phyloP scores from a whole-genome alignment of 495 filamentous ascomycete species.

The Aspergillus mulundensis region DNA sequence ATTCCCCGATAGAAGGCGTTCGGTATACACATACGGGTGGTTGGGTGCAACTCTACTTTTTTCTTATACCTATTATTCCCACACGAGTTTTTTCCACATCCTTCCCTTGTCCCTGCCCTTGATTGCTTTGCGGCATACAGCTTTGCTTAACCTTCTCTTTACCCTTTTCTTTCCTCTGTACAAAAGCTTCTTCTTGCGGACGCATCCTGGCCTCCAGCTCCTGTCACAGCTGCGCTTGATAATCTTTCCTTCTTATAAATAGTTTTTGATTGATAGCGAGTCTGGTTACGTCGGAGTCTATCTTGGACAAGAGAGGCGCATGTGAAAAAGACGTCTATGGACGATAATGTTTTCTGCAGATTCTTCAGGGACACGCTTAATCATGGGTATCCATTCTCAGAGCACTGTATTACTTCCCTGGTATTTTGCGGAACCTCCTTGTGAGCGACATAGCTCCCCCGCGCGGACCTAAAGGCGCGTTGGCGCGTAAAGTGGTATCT shows the following conservation, averaged over 20 bases:
- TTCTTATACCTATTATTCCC: conserved; percentile 14
- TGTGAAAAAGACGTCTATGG: conserved; percentile 23
- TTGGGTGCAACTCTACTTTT: conserved; percentile 27
- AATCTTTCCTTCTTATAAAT: conserved; percentile 16
- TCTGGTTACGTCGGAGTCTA: conserved; percentile 9
- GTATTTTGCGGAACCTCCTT: not conserved
- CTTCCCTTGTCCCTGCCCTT: conserved; percentile 10
- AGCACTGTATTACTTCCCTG: not conserved
- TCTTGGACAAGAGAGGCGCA: conserved; percentile 14
- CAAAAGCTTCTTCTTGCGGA: conserved; percentile 33
- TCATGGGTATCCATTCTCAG: conserved; percentile 11
- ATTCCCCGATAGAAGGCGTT: conserved; percentile 50
- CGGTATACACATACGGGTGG: conserved; percentile 35
- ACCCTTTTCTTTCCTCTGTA: conserved; percentile 26
- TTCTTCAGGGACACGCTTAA: conserved; percentile 24
- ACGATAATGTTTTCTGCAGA: conserved; percentile 31
- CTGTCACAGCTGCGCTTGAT: conserved; percentile 18
- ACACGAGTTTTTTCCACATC: conserved; percentile 3
- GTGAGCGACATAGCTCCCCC: not conserved
- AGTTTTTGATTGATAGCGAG: conserved; percentile 8
- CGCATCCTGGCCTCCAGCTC: conserved; percentile 17
- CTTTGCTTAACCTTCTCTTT: conserved; percentile 6
- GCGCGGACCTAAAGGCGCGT: conserved; percentile 15
- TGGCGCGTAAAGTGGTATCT: conserved; percentile 26
- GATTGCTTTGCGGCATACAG: conserved; percentile 21